Percentiles rank a stretch among this genome's conserved stretches.
Conservation (phyloP, 2,329 filamentous ascomycete genomes). For the Colletotrichum sp. region DNA sequence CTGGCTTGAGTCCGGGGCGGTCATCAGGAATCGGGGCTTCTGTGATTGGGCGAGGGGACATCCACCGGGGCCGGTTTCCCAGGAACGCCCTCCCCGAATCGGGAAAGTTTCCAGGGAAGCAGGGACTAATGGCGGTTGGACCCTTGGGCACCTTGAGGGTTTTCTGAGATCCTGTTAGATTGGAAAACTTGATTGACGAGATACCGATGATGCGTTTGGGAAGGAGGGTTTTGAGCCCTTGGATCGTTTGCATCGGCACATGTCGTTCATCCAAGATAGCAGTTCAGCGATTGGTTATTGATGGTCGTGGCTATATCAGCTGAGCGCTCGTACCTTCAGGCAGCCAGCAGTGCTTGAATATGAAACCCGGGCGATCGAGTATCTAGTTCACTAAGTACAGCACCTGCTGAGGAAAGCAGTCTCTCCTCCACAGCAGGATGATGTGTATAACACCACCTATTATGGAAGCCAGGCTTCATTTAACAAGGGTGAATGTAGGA, state of each 20-base stretch:
- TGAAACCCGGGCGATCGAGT: too few relatives aligned
- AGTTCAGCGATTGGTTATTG: background rate
- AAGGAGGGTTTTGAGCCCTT: background rate
- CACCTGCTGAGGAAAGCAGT: too few relatives aligned
- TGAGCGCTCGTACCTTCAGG: background rate
- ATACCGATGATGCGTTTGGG: background rate
- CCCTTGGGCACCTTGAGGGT: conserved; percentile 15
- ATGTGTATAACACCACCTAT: too few relatives aligned
- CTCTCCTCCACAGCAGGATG: too few relatives aligned
- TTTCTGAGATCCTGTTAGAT: background rate
- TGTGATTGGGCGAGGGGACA: background rate
- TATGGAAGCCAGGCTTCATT: too few relatives aligned
- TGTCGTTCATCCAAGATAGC: background rate
- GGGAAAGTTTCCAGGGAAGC: background rate
- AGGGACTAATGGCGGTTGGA: background rate
- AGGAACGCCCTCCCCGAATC: background rate
- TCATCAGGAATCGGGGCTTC: conserved; percentile 12
- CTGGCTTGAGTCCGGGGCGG: background rate
- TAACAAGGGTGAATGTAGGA: too few relatives aligned
- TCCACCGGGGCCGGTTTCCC: background rate
- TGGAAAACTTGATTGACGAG: background rate
- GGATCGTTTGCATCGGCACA: background rate
- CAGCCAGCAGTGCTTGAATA: too few relatives aligned
- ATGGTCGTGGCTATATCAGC: background rate
- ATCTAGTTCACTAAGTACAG: too few relatives aligned